A percentile compares a stretch with the other conserved stretches of the same genome.
These are phyloP conservation scores for Boletus eberwhitei DNA, from an alignment of 768 basidiomycete genomes.

Conservation along the genomic window DNA sequence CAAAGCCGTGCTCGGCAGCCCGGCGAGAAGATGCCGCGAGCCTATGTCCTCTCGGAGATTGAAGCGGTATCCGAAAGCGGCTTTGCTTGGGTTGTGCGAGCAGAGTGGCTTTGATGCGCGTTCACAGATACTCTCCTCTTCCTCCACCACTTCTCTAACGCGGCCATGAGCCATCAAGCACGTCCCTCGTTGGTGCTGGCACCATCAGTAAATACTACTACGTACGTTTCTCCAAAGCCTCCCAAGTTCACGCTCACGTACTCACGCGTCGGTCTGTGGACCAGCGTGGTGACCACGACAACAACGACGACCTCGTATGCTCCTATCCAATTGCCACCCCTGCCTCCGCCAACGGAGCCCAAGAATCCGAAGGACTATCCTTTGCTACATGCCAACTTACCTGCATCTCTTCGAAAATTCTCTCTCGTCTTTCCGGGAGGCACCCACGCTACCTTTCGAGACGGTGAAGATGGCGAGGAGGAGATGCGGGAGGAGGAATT, in stretches of 20 bases:
- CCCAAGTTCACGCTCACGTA: background rate
- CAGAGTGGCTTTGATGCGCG: conserved; percentile 34
- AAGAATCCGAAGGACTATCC: conserved; percentile 81
- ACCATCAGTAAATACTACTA: conserved; percentile 83
- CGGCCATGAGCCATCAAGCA: conserved; percentile 58
- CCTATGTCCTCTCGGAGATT: conserved; percentile 12
- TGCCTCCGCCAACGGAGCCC: conserved; percentile 68
- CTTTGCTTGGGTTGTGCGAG: conserved; percentile 30
- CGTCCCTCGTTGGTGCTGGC: conserved; percentile 70
- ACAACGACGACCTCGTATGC: conserved; percentile 88
- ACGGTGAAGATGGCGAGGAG: conserved; percentile 59
- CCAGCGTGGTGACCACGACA: conserved; percentile 86
- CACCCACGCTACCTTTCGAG: conserved; percentile 73
- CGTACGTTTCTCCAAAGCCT: conserved; percentile 44
- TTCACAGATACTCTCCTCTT: conserved; percentile 21
- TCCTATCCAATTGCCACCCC: conserved; percentile 75
- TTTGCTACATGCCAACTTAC: conserved; percentile 70
- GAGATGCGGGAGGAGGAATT: conserved; percentile 74
- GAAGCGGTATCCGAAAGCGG: conserved; percentile 25
- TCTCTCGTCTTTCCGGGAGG: conserved; percentile 81
- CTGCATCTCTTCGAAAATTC: conserved; percentile 68
- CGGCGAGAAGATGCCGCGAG: conserved; percentile 24
- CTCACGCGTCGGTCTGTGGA: conserved; percentile 24
- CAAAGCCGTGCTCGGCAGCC: conserved; percentile 14
- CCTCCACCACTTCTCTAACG: conserved; percentile 26